These are phyloP conservation scores for Beta vulgaris DNA, from an alignment of 148 eudicot genomes.

Conservation along the genomic window DNA sequence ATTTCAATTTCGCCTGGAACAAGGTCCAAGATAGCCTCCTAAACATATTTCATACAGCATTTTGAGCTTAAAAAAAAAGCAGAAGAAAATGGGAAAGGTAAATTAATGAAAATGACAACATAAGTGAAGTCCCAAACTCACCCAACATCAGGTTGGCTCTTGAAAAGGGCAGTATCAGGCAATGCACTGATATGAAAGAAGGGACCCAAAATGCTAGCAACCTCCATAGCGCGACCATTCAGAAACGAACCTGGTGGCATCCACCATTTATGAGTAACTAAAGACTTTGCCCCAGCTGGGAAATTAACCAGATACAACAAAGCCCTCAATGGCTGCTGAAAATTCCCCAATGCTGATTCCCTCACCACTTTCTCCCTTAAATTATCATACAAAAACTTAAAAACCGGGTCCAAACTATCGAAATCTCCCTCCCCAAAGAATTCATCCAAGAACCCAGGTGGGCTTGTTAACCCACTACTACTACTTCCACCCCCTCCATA, in stretches of 20 bases:
- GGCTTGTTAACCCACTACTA: constrained; percentile 48
- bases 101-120: background rate
- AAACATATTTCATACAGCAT: background rate
- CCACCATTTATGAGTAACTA: constrained; percentile 93
- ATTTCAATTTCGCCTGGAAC: background rate
- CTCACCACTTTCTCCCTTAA: constrained; percentile 80
- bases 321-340: constrained; percentile 91
- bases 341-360: constrained; percentile 86
- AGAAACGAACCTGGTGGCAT: constrained; percentile 68
- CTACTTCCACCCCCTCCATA: constrained; percentile 58
- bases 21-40: background rate
- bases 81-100: background rate
- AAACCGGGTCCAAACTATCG: constrained; percentile 77
- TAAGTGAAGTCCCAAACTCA: constrained; percentile 33
- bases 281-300: constrained; percentile 63
- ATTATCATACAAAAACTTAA: constrained; percentile 83
- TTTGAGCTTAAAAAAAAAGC: background rate
- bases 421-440: constrained; percentile 73
- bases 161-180: constrained; percentile 78
- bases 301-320: constrained; percentile 61
- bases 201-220: constrained; percentile 91
- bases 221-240: constrained; percentile 88
- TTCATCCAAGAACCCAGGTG: constrained; percentile 87
- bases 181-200: constrained; percentile 91
- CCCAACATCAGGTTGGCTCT: constrained; percentile 97